Evolutionary conservation across 2,329 filamentous ascomycete genomes (phyloP).

Genomic region (Pleoardoris graminearum): DNA sequence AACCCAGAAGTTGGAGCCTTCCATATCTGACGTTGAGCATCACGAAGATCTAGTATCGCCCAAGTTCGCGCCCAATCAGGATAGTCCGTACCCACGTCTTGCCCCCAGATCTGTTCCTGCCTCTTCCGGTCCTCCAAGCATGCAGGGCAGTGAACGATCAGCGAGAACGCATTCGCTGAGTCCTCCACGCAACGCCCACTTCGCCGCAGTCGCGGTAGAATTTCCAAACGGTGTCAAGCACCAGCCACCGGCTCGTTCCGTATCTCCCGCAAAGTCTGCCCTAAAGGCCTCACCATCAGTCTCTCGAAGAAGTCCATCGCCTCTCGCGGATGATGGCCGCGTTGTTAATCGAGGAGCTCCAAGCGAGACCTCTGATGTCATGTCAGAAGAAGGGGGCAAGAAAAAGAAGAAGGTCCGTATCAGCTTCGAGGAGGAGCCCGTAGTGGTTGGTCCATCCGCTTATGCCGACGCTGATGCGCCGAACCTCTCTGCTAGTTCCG

Average conservation of each 20-base stretch:
- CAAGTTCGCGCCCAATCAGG: constrained; percentile 28
- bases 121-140: constrained; percentile 11
- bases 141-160: constrained; percentile 26
- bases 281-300: constrained; percentile 67
- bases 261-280: constrained; percentile 77
- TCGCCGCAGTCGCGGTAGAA: constrained; percentile 61
- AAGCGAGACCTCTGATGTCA: constrained; percentile 61
- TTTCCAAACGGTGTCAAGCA: constrained; percentile 62
- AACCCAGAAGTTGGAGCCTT: constrained; percentile 20
- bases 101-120: constrained; percentile 13
- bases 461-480: constrained; percentile 27
- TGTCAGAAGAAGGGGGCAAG: constrained; percentile 49
- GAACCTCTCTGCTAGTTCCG: constrained; percentile 25
- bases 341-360: constrained; percentile 49
- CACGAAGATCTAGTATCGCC: constrained; percentile 19
- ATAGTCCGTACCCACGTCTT: constrained; percentile 32
- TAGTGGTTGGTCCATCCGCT: constrained; percentile 56
- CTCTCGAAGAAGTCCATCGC: constrained; percentile 49
- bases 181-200: constrained; percentile 69
- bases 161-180: constrained; percentile 55
- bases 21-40: constrained; percentile 12
- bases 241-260: constrained; percentile 69
- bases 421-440: constrained; percentile 75
- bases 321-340: constrained; percentile 56
- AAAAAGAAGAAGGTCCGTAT: constrained; percentile 66